Evolutionary conservation across 2,329 filamentous ascomycete genomes (phyloP).

Genomic region (Tolypocladium album): DNA sequence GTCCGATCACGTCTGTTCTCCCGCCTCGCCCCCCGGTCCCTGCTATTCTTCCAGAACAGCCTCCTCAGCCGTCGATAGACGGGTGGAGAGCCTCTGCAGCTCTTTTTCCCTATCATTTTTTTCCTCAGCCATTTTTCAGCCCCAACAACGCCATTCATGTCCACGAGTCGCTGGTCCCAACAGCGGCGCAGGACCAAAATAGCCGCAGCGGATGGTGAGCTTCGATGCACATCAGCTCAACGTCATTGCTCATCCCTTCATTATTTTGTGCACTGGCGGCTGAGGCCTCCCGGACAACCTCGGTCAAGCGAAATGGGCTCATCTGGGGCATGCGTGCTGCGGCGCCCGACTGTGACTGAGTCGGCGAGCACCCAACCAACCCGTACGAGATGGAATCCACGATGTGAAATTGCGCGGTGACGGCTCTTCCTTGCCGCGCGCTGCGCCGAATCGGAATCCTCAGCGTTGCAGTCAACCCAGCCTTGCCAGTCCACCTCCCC

Average conservation of each 20-base stretch:
- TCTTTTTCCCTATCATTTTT: background rate
- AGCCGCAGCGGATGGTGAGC: background rate
- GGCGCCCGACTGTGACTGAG: background rate
- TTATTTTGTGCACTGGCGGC: background rate
- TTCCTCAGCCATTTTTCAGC: background rate
- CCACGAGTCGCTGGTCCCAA: background rate
- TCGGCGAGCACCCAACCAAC: background rate
- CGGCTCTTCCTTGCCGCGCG: background rate
- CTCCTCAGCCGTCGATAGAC: background rate
- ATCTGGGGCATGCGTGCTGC: background rate
- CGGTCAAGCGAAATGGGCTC: background rate
- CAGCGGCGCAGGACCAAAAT: background rate
- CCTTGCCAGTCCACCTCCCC: background rate
- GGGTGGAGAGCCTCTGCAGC: background rate
- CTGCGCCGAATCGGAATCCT: background rate
- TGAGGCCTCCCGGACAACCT: background rate
- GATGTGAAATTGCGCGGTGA: background rate
- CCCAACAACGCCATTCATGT: background rate
- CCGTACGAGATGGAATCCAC: background rate
- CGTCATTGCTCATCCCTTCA: background rate
- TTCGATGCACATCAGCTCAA: background rate
- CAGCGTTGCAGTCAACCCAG: background rate
- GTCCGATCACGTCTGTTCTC: background rate
- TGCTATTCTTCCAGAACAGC: background rate
- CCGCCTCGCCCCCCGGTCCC: background rate